Evolutionary conservation across 2,329 filamentous ascomycete genomes (phyloP).

Genomic region (Xylaria sp.): DNA sequence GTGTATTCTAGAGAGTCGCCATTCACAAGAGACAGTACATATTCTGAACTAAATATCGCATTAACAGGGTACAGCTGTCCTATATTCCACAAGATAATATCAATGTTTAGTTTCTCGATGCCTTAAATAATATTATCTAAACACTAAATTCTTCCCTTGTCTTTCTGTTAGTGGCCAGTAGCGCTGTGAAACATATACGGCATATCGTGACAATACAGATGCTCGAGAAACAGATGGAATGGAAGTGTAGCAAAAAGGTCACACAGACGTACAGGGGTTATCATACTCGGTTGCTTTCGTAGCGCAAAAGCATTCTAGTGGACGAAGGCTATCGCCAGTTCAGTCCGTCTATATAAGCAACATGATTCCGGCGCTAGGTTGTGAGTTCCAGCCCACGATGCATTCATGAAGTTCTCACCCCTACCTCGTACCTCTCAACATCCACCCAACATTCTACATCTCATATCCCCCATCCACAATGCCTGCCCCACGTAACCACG

Average conservation of each 20-base stretch:
- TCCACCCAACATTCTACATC: neutral
- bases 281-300: neutral
- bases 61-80: no score
- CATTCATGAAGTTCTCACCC: neutral
- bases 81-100: neutral
- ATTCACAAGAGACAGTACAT: neutral
- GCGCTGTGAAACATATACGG: neutral
- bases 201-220: neutral
- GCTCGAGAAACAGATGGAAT: neutral
- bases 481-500: neutral
- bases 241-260: neutral
- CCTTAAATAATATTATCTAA: neutral
- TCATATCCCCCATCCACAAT: neutral
- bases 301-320: neutral
- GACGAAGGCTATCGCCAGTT: neutral
- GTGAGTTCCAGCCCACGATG: neutral
- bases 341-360: slow-evolving; percentile 6
- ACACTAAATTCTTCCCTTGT: neutral
- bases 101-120: neutral
- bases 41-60: neutral
- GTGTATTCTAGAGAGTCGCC: neutral
- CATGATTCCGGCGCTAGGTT: neutral
- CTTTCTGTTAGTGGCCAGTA: neutral
- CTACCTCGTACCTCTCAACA: neutral
- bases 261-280: neutral